Evolutionary conservation across 1,284 basidiomycete genomes (phyloP).

Genomic region (Tylopilus orsonianus): DNA sequence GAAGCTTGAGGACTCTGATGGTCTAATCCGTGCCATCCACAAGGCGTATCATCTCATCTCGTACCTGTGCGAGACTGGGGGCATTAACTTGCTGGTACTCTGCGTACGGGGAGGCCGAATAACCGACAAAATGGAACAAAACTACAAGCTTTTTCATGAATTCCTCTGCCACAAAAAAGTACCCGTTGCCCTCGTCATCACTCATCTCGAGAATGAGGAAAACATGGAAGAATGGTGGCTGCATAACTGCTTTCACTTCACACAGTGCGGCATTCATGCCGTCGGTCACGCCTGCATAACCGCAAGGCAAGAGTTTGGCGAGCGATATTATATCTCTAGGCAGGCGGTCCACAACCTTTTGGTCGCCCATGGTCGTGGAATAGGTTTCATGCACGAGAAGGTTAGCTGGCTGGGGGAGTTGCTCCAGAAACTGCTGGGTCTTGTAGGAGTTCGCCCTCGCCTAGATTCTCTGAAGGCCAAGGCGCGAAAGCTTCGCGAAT

Average conservation of each 20-base stretch:
- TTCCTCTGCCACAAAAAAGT: conserved; percentile 34
- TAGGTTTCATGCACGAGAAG: conserved; percentile 25
- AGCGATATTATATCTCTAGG: conserved; percentile 27
- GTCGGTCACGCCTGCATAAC: conserved; percentile 32
- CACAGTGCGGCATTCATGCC: conserved; percentile 16
- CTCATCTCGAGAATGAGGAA: conserved; percentile 32
- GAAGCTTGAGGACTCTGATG: conserved; percentile 27
- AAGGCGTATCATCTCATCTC: conserved; percentile 31
- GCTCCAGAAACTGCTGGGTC: conserved; percentile 27
- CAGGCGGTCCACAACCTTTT: conserved; percentile 28
- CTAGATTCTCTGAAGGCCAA: conserved; percentile 26
- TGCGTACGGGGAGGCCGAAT: conserved; percentile 38
- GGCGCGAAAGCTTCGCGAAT: conserved; percentile 30
- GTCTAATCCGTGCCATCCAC: conserved; percentile 29
- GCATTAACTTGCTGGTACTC: conserved; percentile 38
- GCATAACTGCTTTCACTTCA: conserved; percentile 20
- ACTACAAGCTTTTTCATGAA: conserved; percentile 36
- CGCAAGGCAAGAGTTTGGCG: conserved; percentile 27
- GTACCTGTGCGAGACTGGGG: conserved; percentile 28
- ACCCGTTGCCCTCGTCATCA: conserved; percentile 29
- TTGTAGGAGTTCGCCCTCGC: conserved; percentile 28
- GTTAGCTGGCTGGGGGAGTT: conserved; percentile 28
- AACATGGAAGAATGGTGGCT: conserved; percentile 32
- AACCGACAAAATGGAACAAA: conserved; percentile 29
- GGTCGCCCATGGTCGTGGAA: conserved; percentile 20